Evolutionary conservation across 1,139 yeast species (phyloP), one percentile per base, ranked within the genome.

Genomic region (Suhomyces bribrorum): DNA sequence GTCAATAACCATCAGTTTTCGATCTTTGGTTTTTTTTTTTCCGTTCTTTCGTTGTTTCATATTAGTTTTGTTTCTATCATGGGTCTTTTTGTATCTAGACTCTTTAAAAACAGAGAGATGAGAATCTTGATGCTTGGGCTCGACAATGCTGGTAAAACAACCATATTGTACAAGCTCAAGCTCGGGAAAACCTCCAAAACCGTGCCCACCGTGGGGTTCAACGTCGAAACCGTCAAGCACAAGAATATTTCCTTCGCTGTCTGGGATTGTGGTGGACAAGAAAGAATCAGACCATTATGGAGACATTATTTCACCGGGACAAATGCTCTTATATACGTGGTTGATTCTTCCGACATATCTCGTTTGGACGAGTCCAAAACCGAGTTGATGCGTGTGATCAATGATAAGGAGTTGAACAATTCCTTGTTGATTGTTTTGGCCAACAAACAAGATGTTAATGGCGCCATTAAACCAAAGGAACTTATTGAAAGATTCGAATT

Each of bases 211-310:
- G 96, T 89, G 18, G 97, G 96, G 2, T 90, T 87, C 67, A 89
- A 89, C 62, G 96, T 89, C 41, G 97, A 90, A 63, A 87, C 96
- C 7, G 89, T 90, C 50, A 82, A 86, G 45, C 90, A 85, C 62
- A 86, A 85, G 61, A 87, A 87, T 61, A 83, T 89, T 45, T 81
- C 86, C 44, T 88, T 89, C 72, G 92, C 92, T 46, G 94, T 92
- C 50, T 90, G 97, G 97, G 97, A 89, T 62, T 94, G 94, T 42
- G 97, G 96, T 66, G 97, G 96, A 60, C 96, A 88, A 66, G 95
- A 87, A 54, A 74, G 95, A 61, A 79, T 87, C 50, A 76, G 96
- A 55, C 95, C 95, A 0, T 71, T 89, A 38, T 89, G 97, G 97
- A 80, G 97, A 62, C 96, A 89, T 59, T 90, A 89, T 64, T 88